Conservation (phyloP, 108 stramenopile species). For the Pseudonitzschia multistriata region DNA sequence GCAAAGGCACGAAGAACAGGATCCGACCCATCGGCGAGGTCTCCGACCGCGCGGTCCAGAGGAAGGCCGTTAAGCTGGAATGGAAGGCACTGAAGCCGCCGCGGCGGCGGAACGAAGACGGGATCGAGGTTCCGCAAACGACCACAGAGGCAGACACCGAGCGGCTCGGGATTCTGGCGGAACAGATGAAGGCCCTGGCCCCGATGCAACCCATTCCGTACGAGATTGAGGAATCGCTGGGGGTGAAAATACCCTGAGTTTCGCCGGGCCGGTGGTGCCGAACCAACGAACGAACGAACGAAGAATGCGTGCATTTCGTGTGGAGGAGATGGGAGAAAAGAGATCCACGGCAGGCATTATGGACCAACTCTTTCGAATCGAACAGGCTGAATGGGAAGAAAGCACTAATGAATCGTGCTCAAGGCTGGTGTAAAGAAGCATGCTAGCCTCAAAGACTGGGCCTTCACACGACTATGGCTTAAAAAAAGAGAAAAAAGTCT, state of each 20-base stretch:
- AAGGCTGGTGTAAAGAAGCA: too few species aligned
- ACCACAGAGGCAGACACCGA: not conserved
- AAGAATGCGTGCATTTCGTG: too few species aligned
- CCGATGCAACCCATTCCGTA: slow-evolving; percentile 2
- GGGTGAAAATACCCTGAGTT: not conserved
- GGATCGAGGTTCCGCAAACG: not conserved
- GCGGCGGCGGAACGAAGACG: not conserved
- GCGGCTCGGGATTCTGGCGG: not conserved
- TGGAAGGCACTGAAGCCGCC: not conserved
- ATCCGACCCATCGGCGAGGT: not conserved
- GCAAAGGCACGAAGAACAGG: not conserved
- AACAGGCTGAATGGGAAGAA: too few species aligned
- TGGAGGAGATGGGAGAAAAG: too few species aligned
- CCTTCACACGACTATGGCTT: too few species aligned
- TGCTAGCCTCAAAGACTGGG: too few species aligned
- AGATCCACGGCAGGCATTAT: too few species aligned
- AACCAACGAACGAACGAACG: too few species aligned
- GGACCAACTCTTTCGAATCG: too few species aligned
- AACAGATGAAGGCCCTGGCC: not conserved
- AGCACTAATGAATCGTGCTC: too few species aligned
- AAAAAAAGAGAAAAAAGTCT: too few species aligned
- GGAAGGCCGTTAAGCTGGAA: not conserved
- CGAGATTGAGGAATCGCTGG: slow-evolving; percentile 7
- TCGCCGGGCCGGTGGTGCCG: too few species aligned
- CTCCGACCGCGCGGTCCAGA: not conserved